Percentiles rank a stretch among this genome's conserved stretches.
Evolutionary conservation across 2,329 filamentous ascomycete species (phyloP).

Genomic region (Cladophialophora carrionii): DNA sequence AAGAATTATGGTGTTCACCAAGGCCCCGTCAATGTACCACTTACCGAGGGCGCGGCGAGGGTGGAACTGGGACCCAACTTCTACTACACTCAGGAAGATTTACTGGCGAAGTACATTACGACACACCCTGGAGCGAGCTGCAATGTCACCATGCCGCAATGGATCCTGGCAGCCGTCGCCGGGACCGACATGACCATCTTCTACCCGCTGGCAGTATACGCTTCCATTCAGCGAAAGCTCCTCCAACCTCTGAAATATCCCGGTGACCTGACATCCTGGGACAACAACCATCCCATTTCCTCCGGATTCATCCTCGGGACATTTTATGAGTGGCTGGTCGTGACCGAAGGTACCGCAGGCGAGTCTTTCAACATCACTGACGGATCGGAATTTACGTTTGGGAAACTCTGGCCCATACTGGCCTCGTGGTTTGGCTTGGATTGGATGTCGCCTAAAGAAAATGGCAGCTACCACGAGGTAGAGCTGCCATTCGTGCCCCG

Average conservation of each 20-base stretch:
- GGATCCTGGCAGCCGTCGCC: conserved; percentile 48
- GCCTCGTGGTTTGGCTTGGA: conserved; percentile 39
- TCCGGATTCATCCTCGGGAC: conserved; percentile 16
- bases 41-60: conserved; percentile 52
- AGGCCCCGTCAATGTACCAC: conserved; percentile 50
- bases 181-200: conserved; percentile 30
- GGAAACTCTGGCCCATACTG: conserved; percentile 39
- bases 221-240: conserved; percentile 24
- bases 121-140: conserved; percentile 45
- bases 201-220: conserved; percentile 28
- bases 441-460: conserved; percentile 24
- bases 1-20: conserved; percentile 59
- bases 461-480: conserved; percentile 20
- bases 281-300: conserved; percentile 25
- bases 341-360: conserved; percentile 37
- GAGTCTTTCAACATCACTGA: conserved; percentile 42
- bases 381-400: conserved; percentile 38
- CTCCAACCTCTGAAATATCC: conserved; percentile 19
- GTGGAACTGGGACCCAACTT: conserved; percentile 55
- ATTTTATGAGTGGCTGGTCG: conserved; percentile 41
- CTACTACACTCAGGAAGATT: conserved; percentile 60
- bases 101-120: conserved; percentile 49
- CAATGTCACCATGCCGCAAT: conserved; percentile 54
- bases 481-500: conserved; percentile 25
- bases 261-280: conserved; percentile 23